These are phyloP conservation scores for Chenopodium album DNA, from an alignment of 148 eudicot species.

Conservation along the genomic window DNA sequence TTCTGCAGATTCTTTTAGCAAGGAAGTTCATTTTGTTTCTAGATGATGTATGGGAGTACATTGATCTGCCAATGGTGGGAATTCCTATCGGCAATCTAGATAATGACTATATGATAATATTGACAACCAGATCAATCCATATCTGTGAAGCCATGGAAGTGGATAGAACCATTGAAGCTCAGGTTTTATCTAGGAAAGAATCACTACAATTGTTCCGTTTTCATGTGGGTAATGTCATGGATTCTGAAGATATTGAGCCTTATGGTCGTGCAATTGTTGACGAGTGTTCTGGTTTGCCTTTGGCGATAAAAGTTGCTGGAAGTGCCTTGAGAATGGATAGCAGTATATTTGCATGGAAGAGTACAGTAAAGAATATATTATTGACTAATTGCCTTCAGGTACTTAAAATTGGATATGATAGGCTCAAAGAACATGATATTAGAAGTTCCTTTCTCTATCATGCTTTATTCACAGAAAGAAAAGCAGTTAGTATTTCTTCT, in stretches of 20 bases:
- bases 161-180: conserved; percentile 5
- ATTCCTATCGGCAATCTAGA: conserved; percentile 3
- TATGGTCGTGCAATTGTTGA: conserved; percentile 18
- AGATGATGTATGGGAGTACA: conserved; percentile 22
- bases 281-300: conserved; percentile 26
- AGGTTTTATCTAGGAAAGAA: conserved; percentile 15
- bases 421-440: conserved; percentile 9
- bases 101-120: conserved; percentile 11
- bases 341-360: conserved; percentile 12
- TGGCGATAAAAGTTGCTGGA: conserved; percentile 21
- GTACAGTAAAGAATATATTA: conserved; percentile 3
- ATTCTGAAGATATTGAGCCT: conserved; percentile 11
- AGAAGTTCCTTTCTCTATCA: conserved; percentile 21
- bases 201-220: conserved; percentile 14
- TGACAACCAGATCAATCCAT: background rate
- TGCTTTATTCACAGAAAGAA: conserved; percentile 13
- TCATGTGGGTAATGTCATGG: conserved; percentile 22
- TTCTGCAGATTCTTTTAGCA: conserved; percentile 1
- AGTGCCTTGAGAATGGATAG: conserved; percentile 15
- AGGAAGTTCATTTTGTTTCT: conserved; percentile 16
- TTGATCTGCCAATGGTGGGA: conserved; percentile 21
- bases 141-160: conserved; percentile 16
- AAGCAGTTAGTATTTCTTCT: conserved; percentile 2
- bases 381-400: conserved; percentile 1
- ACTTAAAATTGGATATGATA: conserved; percentile 16